Evolutionary conservation across 2,329 filamentous ascomycete genomes (phyloP), one percentile per base, ranked within the genome.

Genomic region (Setomelanomma holmii): DNA sequence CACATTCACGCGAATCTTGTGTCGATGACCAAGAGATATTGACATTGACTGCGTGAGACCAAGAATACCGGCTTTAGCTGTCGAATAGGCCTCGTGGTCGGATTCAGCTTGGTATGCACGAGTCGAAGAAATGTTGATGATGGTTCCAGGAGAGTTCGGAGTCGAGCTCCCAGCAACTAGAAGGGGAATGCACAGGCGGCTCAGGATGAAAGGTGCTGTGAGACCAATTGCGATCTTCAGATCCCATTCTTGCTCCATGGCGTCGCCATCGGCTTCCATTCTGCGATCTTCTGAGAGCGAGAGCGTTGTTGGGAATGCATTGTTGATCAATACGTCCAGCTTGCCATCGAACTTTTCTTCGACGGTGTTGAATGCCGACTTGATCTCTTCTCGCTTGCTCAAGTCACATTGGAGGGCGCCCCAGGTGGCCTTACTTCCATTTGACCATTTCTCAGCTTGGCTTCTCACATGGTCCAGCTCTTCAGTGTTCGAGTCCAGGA

Each of bases 31-130:
- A 12, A 82, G 65, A 34, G 76, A 79, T 6, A 80, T 74, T 10
- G 78, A 76, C 76, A 82, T 76, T 8, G 76, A 76, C 57, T 82
- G 80, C 43, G 78, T 79, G 22, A 84, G 60, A 0, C 81, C 81
- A 7, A 83, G 63, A 20, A 84, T 62, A 0, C 80, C 80, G 2
- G 80, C 80, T 66, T 84, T 83, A 0, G 76, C 79, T 0, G 80
- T 71, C 1, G 78, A 77, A 50, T 83, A 83, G 1, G 75, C 76
- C 64, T 83, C 81, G 50, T 80, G 79, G 47, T 81, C 72, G 0
- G 74, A 63, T 62, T 83, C 81, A 34, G 76, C 74, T 71, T 82
- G 80, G 40, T 76, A 66, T 0, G 80, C 80, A 21, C 80, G 74
- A 5, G 80, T 83, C 1, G 79, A 81, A 0, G 79, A 80, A 27